Evolutionary conservation across 768 basidiomycete genomes (phyloP), one percentile per base, ranked within the genome.

Genomic region (Trametes elegans): DNA sequence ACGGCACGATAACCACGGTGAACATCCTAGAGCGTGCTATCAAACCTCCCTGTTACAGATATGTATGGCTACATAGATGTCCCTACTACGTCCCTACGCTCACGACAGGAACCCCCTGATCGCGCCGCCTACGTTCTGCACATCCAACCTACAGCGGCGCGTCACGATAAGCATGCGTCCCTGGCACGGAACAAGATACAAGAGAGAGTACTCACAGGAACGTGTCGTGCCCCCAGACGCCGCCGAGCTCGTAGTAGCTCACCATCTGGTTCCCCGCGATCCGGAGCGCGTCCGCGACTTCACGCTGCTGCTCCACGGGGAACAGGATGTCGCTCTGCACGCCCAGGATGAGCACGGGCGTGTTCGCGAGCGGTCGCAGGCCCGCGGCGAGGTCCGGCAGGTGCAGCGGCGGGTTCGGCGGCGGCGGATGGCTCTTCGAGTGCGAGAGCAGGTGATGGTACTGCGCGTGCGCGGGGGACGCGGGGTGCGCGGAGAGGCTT

Each of bases 161-260:
- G n/a, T 11, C 7, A 23, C 40, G 42, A 41, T 34, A 41, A 49
- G 23, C 57, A 38, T 7, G 29, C 7, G 21, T 11, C 8, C n/a
- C n/a, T n/a, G n/a, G n/a, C 7, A 21, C 29, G 32, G 7, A 14
- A 42, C 19, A 39, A n/a, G 31, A 57, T 34, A 46, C 32, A 56
- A 47, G 7, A 14, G n/a, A n/a, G n/a, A 19, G 26, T 2, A 81
- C 87, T 79, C 64, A 88, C 84, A 98, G 74, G 75, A 98, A 98
- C 19, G 94, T 98, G 72, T 99, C 96, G 66, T 99, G 96, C 1
- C 97, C 97, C 95, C 94, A 98, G n/a, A 98, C 95, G 8, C 96
- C 95, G 24, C 96, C 96, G 2, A 98, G 80, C 72, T 98, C 97
- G 68, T 96, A 99, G 71, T 98, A 98, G 56, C 90, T 88, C 24